Evolutionary conservation across 176 grass and related monocot genomes (phyloP).

Genomic region (Triticum dicoccoides): DNA sequence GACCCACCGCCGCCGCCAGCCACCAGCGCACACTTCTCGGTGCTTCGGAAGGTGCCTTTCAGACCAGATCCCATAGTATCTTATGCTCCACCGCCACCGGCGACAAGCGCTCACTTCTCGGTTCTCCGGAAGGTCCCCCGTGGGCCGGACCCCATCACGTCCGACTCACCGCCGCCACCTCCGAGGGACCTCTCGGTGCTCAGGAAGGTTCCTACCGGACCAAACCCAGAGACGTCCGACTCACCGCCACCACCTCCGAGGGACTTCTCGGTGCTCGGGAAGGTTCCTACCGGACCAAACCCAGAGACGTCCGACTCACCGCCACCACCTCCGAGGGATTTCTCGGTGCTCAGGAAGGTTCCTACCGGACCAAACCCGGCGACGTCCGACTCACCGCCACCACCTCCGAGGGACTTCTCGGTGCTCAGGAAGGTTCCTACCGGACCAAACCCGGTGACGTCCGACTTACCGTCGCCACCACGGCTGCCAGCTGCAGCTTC

Average conservation of each 20-base stretch:
- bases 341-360: not conserved
- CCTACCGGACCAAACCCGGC: not conserved
- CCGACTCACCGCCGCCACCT: not conserved
- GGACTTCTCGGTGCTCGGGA: not conserved
- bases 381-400: not conserved
- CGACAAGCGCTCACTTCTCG: not conserved
- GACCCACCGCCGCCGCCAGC: not conserved
- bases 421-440: not conserved
- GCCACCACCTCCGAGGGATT: not conserved
- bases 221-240: not conserved
- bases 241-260: not conserved
- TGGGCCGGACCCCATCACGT: not conserved
- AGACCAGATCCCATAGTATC: not conserved
- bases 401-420: not conserved
- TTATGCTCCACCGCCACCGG: not conserved
- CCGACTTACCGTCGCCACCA: not conserved
- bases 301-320: not conserved
- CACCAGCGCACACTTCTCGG: not conserved
- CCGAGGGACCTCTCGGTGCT: not conserved
- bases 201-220: not conserved
- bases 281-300: not conserved
- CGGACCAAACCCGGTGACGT: not conserved
- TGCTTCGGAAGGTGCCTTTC: not conserved
- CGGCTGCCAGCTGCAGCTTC: not conserved
- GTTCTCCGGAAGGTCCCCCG: not conserved